phyloP scores from a whole-genome alignment of 1,284 basidiomycete genomes.

The Apiotrichum akiyoshidainum region DNA sequence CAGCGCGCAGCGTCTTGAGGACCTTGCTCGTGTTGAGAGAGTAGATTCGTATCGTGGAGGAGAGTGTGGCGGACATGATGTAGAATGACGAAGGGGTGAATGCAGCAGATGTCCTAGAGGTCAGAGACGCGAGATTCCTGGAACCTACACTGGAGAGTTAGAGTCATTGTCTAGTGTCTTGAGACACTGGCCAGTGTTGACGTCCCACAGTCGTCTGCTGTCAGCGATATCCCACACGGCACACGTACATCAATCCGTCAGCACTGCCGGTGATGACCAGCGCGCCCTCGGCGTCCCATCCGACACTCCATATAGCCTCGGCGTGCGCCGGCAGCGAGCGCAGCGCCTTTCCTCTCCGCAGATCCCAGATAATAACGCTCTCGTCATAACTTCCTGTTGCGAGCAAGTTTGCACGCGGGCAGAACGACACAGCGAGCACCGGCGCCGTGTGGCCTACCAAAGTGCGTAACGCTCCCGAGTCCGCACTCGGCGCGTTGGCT shows the following conservation, averaged over 20 bases:
- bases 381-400: constrained; percentile 94
- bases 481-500: neutral
- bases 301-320: constrained; percentile 89
- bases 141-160: constrained; percentile 78
- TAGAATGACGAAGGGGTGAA: constrained; percentile 91
- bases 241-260: constrained; percentile 87
- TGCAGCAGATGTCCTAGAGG: constrained; percentile 44
- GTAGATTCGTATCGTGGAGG: constrained; percentile 90
- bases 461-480: constrained; percentile 47
- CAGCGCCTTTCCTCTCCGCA: constrained; percentile 73
- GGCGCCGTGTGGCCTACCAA: constrained; percentile 86
- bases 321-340: constrained; percentile 89
- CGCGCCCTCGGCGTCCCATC: constrained; percentile 91
- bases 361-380: constrained; percentile 91
- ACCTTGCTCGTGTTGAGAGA: constrained; percentile 87
- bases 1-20: constrained; percentile 70
- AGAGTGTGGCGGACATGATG: constrained; percentile 82
- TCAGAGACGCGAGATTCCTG: constrained; percentile 1
- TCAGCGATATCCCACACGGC: constrained; percentile 1
- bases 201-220: constrained; percentile 88
- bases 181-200: constrained; percentile 91
- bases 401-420: constrained; percentile 79
- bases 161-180: constrained; percentile 95
- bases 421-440: constrained; percentile 88
- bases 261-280: constrained; percentile 89